Percentiles rank a stretch among this genome's conserved stretches.
These are phyloP conservation scores for Podila verticillata DNA, from an alignment of 192 early-diverging fungal genomes.

Conservation along the genomic window DNA sequence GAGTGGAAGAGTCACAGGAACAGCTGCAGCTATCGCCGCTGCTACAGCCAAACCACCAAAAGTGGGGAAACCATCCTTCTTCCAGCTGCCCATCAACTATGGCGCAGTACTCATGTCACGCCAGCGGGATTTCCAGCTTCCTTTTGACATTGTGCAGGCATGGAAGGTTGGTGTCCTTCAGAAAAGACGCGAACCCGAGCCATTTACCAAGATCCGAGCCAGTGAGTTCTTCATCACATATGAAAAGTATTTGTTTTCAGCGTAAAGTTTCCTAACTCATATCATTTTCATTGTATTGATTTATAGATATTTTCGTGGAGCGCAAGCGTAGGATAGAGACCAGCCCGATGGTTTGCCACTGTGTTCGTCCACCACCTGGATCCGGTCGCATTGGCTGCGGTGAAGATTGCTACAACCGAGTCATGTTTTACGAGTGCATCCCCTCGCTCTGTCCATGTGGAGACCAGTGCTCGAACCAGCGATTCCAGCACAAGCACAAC, in stretches of 20 bases:
- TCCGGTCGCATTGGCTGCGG: constrained; percentile 68
- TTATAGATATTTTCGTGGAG: constrained; percentile 79
- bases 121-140: constrained; percentile 69
- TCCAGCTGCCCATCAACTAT: constrained; percentile 71
- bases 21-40: background rate
- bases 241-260: background rate
- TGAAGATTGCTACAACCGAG: constrained; percentile 78
- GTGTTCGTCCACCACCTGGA: constrained; percentile 61
- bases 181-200: constrained; percentile 47
- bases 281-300: background rate
- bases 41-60: background rate
- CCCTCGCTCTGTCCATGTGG: constrained; percentile 73
- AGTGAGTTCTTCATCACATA: constrained; percentile 52
- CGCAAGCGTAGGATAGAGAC: constrained; percentile 66
- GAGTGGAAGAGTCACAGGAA: background rate
- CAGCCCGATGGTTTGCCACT: constrained; percentile 67
- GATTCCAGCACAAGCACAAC: constrained; percentile 70
- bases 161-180: constrained; percentile 49
- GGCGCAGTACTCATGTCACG: constrained; percentile 64
- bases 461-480: constrained; percentile 76
- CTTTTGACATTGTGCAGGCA: constrained; percentile 69
- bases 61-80: constrained; percentile 7
- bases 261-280: background rate
- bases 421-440: constrained; percentile 82
- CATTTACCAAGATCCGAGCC: constrained; percentile 63